Percentiles rank a stretch among this genome's conserved stretches.
Conservation (phyloP, 768 basidiomycete species). For the Lepiota brunneoincarnata region DNA sequence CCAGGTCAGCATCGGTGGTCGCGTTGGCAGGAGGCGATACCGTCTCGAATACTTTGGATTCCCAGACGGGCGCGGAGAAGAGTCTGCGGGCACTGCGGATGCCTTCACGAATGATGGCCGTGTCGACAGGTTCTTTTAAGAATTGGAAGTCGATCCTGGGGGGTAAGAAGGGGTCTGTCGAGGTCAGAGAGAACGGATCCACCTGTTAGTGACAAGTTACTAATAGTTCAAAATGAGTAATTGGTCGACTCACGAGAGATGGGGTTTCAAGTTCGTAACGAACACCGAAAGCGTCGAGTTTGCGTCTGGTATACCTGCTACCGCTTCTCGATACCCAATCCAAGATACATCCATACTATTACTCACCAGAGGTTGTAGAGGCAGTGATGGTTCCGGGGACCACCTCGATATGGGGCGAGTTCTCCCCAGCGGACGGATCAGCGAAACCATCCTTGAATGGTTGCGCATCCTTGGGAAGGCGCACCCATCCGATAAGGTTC, state of each 20-base stretch:
- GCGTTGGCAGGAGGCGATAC: background rate
- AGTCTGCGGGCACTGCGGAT: constrained; percentile 19
- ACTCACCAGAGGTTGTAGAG: no score
- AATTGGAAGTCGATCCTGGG: constrained; percentile 39
- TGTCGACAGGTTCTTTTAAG: constrained; percentile 22
- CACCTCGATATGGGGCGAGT: constrained; percentile 17
- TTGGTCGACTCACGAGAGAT: no score
- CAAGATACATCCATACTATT: no score
- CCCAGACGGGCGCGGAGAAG: constrained; percentile 18
- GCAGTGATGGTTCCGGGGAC: no score
- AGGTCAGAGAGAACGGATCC: constrained; percentile 26
- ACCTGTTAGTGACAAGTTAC: background rate
- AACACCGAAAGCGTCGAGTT: no score
- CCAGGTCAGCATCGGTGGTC: constrained; percentile 12
- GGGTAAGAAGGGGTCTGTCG: constrained; percentile 35
- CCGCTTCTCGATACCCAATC: no score
- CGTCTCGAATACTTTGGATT: constrained; percentile 13
- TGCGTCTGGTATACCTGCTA: no score
- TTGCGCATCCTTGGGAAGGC: constrained; percentile 29
- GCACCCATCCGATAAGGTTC: constrained; percentile 26
- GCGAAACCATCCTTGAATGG: constrained; percentile 10
- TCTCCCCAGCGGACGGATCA: constrained; percentile 18
- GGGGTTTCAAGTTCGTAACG: no score
- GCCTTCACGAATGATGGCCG: constrained; percentile 19
- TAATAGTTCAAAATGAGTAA: background rate